Evolutionary conservation across 768 basidiomycete genomes (phyloP).

Genomic region (Inosperma sp.): DNA sequence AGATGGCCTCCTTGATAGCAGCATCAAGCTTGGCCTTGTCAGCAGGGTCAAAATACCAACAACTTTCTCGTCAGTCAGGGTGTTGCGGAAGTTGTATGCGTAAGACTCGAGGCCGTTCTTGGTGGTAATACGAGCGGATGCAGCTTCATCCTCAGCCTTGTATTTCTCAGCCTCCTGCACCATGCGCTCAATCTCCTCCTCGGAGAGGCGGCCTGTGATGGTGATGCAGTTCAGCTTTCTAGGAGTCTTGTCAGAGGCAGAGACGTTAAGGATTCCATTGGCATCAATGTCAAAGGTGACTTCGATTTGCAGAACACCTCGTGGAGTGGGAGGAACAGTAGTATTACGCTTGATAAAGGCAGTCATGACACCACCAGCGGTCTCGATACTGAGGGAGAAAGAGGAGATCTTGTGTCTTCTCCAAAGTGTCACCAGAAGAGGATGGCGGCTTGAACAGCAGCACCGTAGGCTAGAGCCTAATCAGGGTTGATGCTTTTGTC

Average conservation of each 20-base stretch:
- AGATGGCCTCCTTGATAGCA: constrained; percentile 78
- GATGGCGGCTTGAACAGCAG: constrained; percentile 98
- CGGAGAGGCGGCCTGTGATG: constrained; percentile 91
- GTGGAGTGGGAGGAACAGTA: too few relatives aligned
- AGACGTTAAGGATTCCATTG: too few relatives aligned
- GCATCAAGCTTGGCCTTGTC: constrained; percentile 83
- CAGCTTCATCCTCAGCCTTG: too few relatives aligned
- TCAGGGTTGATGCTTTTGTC: constrained; percentile 99
- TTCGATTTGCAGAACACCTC: too few relatives aligned
- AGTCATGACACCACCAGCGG: too few relatives aligned
- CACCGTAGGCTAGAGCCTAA: constrained; percentile 97
- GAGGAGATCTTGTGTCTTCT: too few relatives aligned
- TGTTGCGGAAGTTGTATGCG: constrained; percentile 91
- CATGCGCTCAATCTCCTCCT: constrained; percentile 99
- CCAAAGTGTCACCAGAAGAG: too few relatives aligned
- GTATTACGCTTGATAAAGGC: too few relatives aligned
- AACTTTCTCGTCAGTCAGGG: constrained; percentile 79
- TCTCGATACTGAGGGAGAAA: too few relatives aligned
- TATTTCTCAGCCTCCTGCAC: constrained; percentile 91
- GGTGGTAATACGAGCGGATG: too few relatives aligned
- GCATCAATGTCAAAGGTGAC: too few relatives aligned
- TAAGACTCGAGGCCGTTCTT: constrained; percentile 96
- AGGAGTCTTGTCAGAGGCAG: too few relatives aligned
- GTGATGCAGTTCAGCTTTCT: constrained; percentile 93
- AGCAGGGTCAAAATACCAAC: constrained; percentile 75